A percentile compares a stretch with the other conserved stretches of the same genome.
phyloP scores from a whole-genome alignment of 495 filamentous ascomycete species.

The Pyronema domesticum region DNA sequence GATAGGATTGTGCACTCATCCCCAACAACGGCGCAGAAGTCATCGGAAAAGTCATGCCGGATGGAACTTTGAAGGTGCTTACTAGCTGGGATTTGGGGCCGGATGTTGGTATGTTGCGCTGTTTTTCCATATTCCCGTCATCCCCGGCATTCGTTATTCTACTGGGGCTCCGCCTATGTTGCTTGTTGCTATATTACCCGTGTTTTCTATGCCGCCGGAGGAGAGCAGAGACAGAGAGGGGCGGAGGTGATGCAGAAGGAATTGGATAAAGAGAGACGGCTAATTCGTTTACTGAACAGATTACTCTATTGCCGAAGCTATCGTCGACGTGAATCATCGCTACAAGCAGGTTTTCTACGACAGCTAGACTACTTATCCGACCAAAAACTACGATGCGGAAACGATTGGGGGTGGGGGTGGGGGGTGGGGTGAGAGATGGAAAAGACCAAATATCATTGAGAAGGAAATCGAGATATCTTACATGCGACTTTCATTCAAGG shows the following conservation, averaged over 20 bases:
- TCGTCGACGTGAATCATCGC: slow-evolving; percentile 78
- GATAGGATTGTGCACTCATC: slow-evolving; percentile 56
- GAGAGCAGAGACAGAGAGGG: too few species aligned
- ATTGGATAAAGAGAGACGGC: background rate
- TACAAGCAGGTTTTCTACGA: slow-evolving; percentile 67
- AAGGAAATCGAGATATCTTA: too few species aligned
- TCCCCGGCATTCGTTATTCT: too few species aligned
- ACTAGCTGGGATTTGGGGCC: slow-evolving; percentile 63
- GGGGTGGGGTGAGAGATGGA: too few species aligned
- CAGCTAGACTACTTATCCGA: too few species aligned
- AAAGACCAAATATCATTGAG: too few species aligned
- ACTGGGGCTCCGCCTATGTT: too few species aligned
- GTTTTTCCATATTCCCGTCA: too few species aligned
- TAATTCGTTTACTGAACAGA: slow-evolving; percentile 37
- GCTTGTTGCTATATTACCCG: background rate
- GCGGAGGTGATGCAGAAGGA: too few species aligned
- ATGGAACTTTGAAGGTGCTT: slow-evolving; percentile 58
- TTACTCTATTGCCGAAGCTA: slow-evolving; percentile 56
- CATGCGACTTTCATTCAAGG: too few species aligned
- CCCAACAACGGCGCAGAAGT: slow-evolving; percentile 70
- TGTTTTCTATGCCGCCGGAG: background rate
- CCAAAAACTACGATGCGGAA: too few species aligned
- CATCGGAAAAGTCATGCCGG: slow-evolving; percentile 65
- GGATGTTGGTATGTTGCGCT: slow-evolving; percentile 38
- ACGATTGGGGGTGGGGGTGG: too few species aligned